phyloP scores from a whole-genome alignment of 208 protist species.

The Acanthamoeba sp. region DNA sequence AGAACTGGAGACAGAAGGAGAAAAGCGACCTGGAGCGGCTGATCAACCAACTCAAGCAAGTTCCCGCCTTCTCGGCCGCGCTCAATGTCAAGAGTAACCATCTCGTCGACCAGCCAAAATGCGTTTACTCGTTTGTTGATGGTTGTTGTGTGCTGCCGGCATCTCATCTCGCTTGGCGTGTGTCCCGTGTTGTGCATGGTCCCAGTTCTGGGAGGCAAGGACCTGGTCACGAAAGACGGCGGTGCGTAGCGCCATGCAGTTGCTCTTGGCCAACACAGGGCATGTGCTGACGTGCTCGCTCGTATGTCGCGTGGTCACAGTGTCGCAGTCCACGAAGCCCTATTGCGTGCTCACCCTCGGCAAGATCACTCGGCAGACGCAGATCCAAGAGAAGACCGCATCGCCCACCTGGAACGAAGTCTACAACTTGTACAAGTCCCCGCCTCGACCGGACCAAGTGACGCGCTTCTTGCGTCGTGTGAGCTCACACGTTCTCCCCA shows the following conservation, averaged over 20 bases:
- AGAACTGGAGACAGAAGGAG: conserved; percentile 63
- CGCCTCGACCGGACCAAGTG: too few species aligned
- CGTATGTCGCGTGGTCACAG: not conserved
- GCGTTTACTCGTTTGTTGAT: too few species aligned
- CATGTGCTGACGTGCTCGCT: not conserved
- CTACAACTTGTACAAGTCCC: conserved; percentile 23
- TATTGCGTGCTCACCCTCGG: conserved; percentile 7
- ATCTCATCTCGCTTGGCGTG: too few species aligned
- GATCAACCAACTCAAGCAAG: conserved; percentile 42
- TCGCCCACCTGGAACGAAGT: conserved; percentile 31
- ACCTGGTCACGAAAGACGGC: conserved; percentile 10
- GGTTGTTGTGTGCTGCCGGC: too few species aligned
- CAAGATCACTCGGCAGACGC: conserved; percentile 32
- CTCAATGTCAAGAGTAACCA: conserved; percentile 17
- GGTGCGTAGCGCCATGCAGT: not conserved
- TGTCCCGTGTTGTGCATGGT: not conserved
- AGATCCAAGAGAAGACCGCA: conserved; percentile 26
- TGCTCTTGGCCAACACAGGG: not conserved
- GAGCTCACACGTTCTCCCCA: not conserved
- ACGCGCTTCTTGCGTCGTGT: not conserved
- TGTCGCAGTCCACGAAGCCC: not conserved
- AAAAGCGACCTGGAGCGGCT: conserved; percentile 25
- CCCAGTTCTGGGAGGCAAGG: conserved; percentile 1
- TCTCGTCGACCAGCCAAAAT: too few species aligned
- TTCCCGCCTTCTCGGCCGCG: conserved; percentile 34